A percentile compares a stretch with the other conserved stretches of the same genome.
These are phyloP conservation scores for Tieghemiomyces parasiticus DNA, from an alignment of 192 early-diverging fungal genomes.

Conservation along the genomic window DNA sequence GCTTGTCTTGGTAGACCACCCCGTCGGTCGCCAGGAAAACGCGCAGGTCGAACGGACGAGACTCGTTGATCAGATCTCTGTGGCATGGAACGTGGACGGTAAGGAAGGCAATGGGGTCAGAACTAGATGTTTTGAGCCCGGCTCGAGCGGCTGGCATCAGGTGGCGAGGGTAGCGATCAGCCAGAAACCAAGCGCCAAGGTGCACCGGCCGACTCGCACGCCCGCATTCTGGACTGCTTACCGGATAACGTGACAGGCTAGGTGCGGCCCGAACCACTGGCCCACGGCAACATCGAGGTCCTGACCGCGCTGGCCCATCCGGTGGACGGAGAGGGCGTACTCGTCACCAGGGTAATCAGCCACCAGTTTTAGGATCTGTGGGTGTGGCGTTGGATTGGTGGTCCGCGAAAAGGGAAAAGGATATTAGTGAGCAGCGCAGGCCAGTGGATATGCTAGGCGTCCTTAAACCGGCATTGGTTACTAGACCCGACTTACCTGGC, in stretches of 20 bases:
- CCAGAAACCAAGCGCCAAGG: too few relatives aligned
- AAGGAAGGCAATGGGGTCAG: conserved; percentile 6
- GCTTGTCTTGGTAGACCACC: conserved; percentile 49
- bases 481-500: too few relatives aligned
- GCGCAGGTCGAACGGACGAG: conserved; percentile 26
- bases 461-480: too few relatives aligned
- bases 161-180: too few relatives aligned
- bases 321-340: conserved; percentile 84
- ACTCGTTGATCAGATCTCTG: conserved; percentile 6
- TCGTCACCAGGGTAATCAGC: conserved; percentile 52
- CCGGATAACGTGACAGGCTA: conserved; percentile 67
- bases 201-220: too few relatives aligned
- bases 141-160: too few relatives aligned
- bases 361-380: conserved; percentile 67
- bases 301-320: conserved; percentile 68
- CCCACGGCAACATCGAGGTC: conserved; percentile 83
- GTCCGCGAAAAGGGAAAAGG: too few relatives aligned
- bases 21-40: conserved; percentile 74
- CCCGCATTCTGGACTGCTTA: too few relatives aligned
- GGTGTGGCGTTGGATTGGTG: too few relatives aligned
- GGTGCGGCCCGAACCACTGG: conserved; percentile 94
- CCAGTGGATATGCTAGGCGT: too few relatives aligned
- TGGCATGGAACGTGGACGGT: neutral
- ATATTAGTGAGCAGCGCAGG: too few relatives aligned
- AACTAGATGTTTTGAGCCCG: too few relatives aligned